Conservation (phyloP, 1,139 yeast genomes). For the Sugiyamaella paludigena region DNA sequence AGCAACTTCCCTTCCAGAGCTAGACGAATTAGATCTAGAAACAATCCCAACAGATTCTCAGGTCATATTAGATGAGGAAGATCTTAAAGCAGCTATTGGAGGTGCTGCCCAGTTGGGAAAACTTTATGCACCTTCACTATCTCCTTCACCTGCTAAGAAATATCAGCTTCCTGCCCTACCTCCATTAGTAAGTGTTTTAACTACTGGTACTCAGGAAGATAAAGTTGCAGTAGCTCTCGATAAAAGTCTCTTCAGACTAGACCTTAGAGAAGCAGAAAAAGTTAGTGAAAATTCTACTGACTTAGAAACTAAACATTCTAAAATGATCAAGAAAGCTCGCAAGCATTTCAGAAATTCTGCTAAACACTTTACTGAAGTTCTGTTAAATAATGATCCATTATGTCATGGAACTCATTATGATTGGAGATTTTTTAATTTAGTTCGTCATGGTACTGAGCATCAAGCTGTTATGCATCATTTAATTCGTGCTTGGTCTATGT, state of each 20-base stretch:
- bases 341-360: constrained; percentile 20
- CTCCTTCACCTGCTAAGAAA: no score
- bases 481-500: constrained; percentile 57
- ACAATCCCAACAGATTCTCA: constrained; percentile 1
- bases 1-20: no score
- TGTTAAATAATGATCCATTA: constrained; percentile 24
- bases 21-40: not conserved
- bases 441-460: constrained; percentile 31
- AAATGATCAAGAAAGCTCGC: constrained; percentile 25
- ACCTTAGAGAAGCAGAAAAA: constrained; percentile 18
- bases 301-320: constrained; percentile 25
- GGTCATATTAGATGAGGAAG: not conserved
- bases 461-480: constrained; percentile 46
- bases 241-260: constrained; percentile 23
- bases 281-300: constrained; percentile 20
- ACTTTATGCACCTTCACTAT: no score
- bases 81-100: no score
- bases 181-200: constrained; percentile 5
- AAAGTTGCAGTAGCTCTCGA: constrained; percentile 24
- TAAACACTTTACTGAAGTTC: constrained; percentile 34
- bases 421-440: constrained; percentile 68
- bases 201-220: constrained; percentile 16
- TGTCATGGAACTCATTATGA: constrained; percentile 54
- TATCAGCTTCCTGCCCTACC: not conserved
- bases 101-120: no score